These are phyloP conservation scores for Magnolia changhungtana DNA, from an alignment of 164 flowering plant species.

Conservation along the genomic window DNA sequence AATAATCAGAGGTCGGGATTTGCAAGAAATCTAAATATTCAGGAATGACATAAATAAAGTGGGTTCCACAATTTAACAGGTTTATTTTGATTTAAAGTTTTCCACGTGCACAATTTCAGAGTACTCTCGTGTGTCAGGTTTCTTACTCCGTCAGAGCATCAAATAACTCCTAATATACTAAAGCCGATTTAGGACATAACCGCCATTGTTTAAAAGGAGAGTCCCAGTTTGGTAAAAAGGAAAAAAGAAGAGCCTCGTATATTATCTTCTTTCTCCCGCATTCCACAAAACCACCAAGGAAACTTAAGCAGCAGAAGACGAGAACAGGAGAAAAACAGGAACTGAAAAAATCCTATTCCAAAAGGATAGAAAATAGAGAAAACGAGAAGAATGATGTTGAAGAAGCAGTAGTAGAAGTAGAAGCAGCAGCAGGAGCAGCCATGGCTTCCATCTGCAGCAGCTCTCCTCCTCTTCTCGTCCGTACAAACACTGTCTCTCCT, in stretches of 20 bases:
- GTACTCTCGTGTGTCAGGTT: too few species aligned
- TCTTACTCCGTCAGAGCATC: too few species aligned
- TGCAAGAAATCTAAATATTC: too few species aligned
- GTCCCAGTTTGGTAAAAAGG: neutral
- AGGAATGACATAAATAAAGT: too few species aligned
- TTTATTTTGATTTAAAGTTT: too few species aligned
- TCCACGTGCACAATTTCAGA: too few species aligned
- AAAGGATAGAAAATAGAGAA: too few species aligned
- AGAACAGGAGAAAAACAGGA: neutral
- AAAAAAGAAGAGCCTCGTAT: neutral
- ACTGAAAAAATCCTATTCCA: neutral
- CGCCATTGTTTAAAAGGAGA: too few species aligned
- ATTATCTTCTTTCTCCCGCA: neutral
- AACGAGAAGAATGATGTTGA: neutral
- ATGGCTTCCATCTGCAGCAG: neutral
- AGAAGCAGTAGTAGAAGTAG: neutral
- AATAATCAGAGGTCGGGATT: too few species aligned
- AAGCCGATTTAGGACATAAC: too few species aligned
- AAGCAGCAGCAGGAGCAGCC: neutral
- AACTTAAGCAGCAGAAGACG: neutral
- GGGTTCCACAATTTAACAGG: too few species aligned
- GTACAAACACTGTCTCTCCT: neutral
- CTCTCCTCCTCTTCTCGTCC: conserved; percentile 3
- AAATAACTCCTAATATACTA: too few species aligned
- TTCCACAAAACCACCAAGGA: neutral